A percentile compares a stretch with the other conserved stretches of the same genome.
Evolutionary conservation across 73 alveolate genomes (phyloP).

Genomic region (Paramecium biaurelia): DNA sequence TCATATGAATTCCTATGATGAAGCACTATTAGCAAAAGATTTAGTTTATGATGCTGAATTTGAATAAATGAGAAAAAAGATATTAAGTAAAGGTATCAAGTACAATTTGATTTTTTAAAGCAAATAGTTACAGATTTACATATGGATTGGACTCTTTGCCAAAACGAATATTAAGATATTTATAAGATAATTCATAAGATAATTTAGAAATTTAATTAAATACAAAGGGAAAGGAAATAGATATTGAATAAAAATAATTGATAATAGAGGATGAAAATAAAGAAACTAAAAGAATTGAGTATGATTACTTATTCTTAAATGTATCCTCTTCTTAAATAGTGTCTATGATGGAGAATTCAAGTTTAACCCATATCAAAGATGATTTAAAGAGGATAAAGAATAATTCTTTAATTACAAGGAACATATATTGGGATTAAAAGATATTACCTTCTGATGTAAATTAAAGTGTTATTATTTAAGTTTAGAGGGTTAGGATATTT

Average conservation of each 20-base stretch:
- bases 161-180: background rate
- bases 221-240: background rate
- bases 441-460: background rate
- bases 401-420: background rate
- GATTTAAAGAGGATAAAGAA: background rate
- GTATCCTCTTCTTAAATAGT: background rate
- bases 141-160: conserved; percentile 25
- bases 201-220: background rate
- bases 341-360: background rate
- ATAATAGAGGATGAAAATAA: background rate
- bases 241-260: background rate
- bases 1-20: background rate
- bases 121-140: background rate
- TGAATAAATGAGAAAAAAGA: background rate
- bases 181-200: background rate
- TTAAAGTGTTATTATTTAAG: background rate
- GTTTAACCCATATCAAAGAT: background rate
- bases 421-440: background rate
- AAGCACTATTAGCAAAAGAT: background rate
- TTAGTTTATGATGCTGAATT: background rate
- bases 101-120: background rate
- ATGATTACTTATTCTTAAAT: background rate
- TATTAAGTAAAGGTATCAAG: background rate
- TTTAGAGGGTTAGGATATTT: conserved; percentile 45
- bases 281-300: background rate